Percentiles rank a stretch among this genome's conserved stretches.
Conservation (phyloP, 208 protist genomes). For the Acanthamoeba rhysodes region DNA sequence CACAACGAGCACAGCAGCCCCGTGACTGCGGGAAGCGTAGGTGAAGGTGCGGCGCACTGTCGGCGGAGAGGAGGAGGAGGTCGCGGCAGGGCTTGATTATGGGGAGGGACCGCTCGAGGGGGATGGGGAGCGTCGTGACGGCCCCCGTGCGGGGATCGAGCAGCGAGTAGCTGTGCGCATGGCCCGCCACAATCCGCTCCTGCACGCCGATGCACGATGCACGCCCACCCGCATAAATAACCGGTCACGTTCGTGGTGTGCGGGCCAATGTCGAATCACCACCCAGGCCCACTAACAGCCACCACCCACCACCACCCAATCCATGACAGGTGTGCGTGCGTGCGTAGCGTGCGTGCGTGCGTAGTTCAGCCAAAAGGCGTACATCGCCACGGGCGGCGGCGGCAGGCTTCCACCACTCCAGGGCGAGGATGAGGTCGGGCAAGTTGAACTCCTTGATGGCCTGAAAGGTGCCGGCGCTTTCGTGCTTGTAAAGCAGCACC, state of each 20-base stretch:
- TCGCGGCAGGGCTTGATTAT: background rate
- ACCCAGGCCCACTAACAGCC: no score
- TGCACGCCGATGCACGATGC: background rate
- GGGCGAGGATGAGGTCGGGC: background rate
- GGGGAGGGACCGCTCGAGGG: background rate
- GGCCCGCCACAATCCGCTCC: background rate
- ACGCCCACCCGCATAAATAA: background rate
- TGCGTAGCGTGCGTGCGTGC: background rate
- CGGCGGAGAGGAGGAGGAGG: background rate
- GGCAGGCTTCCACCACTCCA: background rate
- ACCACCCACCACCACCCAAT: no score
- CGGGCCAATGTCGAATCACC: no score
- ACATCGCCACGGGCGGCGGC: background rate
- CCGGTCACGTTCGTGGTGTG: no score
- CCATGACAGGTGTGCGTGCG: no score
- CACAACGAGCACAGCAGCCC: no score
- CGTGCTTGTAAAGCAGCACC: conserved; percentile 3
- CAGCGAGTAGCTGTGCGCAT: conserved; percentile 18
- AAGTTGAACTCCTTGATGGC: background rate
- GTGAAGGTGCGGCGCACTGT: background rate
- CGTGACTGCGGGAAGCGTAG: no score
- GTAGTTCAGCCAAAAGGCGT: background rate
- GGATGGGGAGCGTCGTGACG: background rate
- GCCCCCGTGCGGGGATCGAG: background rate
- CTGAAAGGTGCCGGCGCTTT: background rate